Conservation (phyloP, 495 filamentous ascomycete species). For the Penicillium salamii region DNA sequence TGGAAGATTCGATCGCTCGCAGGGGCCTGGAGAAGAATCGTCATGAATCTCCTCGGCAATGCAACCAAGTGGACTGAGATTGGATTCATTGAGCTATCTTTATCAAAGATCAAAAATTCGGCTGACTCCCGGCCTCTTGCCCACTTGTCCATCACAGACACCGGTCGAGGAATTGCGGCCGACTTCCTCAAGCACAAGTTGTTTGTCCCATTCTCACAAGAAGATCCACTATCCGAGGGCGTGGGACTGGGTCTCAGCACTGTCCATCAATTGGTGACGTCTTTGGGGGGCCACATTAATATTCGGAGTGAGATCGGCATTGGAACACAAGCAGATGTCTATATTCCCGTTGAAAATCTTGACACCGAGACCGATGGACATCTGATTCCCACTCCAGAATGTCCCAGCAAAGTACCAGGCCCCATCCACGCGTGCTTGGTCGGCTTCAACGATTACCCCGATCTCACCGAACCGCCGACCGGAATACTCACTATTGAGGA, state of each 20-base stretch:
- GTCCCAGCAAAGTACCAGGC: too few species aligned
- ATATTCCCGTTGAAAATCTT: constrained; percentile 41
- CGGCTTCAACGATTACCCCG: constrained; percentile 28
- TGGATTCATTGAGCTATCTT: constrained; percentile 57
- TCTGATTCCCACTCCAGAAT: too few species aligned
- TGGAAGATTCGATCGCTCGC: constrained; percentile 58
- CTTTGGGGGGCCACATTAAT: constrained; percentile 57
- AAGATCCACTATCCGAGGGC: constrained; percentile 61
- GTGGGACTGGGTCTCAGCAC: constrained; percentile 70
- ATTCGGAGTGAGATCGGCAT: constrained; percentile 54
- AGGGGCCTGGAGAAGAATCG: constrained; percentile 61
- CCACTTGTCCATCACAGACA: constrained; percentile 58
- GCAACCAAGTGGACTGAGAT: constrained; percentile 63
- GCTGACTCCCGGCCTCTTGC: constrained; percentile 19
- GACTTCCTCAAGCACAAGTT: constrained; percentile 64
- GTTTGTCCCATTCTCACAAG: constrained; percentile 70
- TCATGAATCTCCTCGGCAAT: constrained; percentile 74
- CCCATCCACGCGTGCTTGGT: constrained; percentile 25
- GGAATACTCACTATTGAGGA: constrained; percentile 26
- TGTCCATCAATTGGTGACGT: constrained; percentile 60
- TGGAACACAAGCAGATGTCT: constrained; percentile 59
- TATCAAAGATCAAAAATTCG: constrained; percentile 34
- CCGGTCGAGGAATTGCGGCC: constrained; percentile 63
- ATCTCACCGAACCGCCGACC: constrained; percentile 23
- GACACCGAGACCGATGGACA: too few species aligned